A percentile compares a stretch with the other conserved stretches of the same genome.
phyloP scores from a whole-genome alignment of 2,329 filamentous ascomycete species.

The Fusarium sp. region DNA sequence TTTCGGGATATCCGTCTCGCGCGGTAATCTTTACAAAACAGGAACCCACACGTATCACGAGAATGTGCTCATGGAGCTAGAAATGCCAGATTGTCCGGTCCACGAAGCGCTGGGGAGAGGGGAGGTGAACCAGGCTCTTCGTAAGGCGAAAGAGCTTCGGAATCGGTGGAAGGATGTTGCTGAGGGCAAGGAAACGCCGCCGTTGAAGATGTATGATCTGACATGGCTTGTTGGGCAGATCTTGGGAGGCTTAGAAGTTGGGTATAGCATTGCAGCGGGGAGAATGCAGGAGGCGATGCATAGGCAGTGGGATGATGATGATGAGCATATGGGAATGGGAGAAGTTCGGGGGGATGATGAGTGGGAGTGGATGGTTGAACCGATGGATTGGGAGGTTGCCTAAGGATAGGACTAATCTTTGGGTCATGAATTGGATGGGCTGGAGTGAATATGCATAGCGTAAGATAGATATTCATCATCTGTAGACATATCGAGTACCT shows the following conservation, averaged over 20 bases:
- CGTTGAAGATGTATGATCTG: conserved; percentile 69
- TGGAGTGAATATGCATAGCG: neutral
- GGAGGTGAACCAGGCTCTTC: conserved; percentile 66
- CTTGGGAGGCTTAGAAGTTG: conserved; percentile 67
- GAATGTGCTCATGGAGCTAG: conserved; percentile 72
- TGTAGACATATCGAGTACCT: neutral
- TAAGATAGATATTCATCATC: neutral
- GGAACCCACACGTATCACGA: conserved; percentile 70
- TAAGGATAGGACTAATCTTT: neutral
- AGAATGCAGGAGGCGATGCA: conserved; percentile 53
- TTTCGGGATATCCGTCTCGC: conserved; percentile 65
- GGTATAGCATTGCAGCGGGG: conserved; percentile 61
- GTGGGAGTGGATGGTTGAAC: conserved; percentile 54
- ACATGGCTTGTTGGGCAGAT: conserved; percentile 66
- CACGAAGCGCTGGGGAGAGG: conserved; percentile 63
- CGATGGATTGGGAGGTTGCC: conserved; percentile 51
- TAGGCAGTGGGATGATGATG: conserved; percentile 47
- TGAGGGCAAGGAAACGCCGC: conserved; percentile 51
- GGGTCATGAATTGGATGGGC: neutral
- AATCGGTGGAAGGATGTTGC: conserved; percentile 78
- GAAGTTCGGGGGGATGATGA: conserved; percentile 35
- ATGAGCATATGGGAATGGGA: conserved; percentile 22
- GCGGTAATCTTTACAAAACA: conserved; percentile 8
- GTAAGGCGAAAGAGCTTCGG: conserved; percentile 73
- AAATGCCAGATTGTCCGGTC: conserved; percentile 65